Conservation (phyloP, 1,284 basidiomycete species). For the Austroboletus novae-zelandiae region DNA sequence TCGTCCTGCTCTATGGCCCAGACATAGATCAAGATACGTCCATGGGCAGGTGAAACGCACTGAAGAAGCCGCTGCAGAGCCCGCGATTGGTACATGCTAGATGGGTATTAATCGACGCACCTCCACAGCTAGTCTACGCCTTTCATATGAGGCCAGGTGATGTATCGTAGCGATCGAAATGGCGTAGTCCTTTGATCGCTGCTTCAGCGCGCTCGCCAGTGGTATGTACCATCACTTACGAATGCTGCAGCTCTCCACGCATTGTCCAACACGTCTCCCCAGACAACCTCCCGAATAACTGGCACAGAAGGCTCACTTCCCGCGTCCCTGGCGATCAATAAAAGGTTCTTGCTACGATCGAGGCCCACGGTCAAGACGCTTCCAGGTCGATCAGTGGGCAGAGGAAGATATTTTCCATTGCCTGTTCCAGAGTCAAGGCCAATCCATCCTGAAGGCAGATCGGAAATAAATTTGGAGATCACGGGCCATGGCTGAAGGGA, state of each 20-base stretch:
- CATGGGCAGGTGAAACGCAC: slow-evolving; percentile 59
- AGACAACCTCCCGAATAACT: slow-evolving; percentile 65
- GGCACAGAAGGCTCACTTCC: slow-evolving; percentile 35
- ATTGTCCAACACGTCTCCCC: slow-evolving; percentile 67
- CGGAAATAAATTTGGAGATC: slow-evolving; percentile 77
- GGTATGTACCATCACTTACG: slow-evolving; percentile 47
- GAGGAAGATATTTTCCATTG: slow-evolving; percentile 93
- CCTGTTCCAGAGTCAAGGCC: slow-evolving; percentile 96
- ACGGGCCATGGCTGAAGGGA: slow-evolving; percentile 87
- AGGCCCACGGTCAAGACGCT: slow-evolving; percentile 76
- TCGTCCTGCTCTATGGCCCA: slow-evolving; percentile 97
- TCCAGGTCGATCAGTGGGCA: slow-evolving; percentile 56
- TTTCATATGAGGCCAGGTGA: slow-evolving; percentile 78
- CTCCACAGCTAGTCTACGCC: slow-evolving; percentile 72
- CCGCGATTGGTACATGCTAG: slow-evolving; percentile 3
- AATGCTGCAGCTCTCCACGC: slow-evolving; percentile 76
- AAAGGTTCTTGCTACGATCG: slow-evolving; percentile 76
- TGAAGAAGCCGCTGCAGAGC: slow-evolving; percentile 58
- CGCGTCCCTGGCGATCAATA: slow-evolving; percentile 70
- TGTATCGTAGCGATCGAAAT: slow-evolving; percentile 96
- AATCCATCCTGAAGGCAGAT: slow-evolving; percentile 73
- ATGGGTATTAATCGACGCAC: slow-evolving; percentile 36
- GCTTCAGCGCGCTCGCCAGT: background rate
- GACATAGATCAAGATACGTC: slow-evolving; percentile 91
- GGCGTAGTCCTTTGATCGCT: slow-evolving; percentile 73